Evolutionary conservation across 1,139 yeast genomes (phyloP), one percentile per base, ranked within the genome.

Genomic region (Lodderomyces parapsilosis): DNA sequence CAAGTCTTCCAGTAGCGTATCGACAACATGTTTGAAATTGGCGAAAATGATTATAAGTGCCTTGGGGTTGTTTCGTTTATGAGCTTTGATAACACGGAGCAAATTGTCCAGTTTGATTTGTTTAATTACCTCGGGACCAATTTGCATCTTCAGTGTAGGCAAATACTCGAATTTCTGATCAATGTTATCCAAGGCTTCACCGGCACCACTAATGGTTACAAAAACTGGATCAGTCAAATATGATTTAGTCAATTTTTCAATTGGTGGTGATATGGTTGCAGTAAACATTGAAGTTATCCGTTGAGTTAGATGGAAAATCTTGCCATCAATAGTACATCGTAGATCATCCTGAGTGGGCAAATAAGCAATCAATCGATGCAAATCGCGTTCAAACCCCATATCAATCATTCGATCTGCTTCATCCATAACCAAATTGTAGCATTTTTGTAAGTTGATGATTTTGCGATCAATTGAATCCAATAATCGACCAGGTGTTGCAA

Each of bases 371-470:
- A 93, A 78, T 23, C 73, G 68, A 30, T 75, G 77, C 38, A 93
- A 76, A 51, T 89, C 89, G 39, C 80, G 86, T 56, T 90, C 96
- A 60, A 93, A 91, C 2, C 98, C 98, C 78, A 91, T 75, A 59
- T 91, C 96, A 36, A 93, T 83, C 97, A 91, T 91, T 55, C 90
- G 73, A 61, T 91, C 98, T 1, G 96, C 96, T 63, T 91, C 98
- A 66, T 91, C 98, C 71, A 90, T 74, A 1, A 88, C 83, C 14
- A 91, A 67, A 51, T 81, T 86, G 49, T 76, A 75, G 50, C 96
- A 81, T 49, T 80, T 80, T 38, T 67, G 68, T 33, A 91, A 64
- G 2, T 77, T 78, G 2, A 90, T 52, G 13, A 86, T 68, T 22
- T 80, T 80, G 43, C 87, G 71, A 44, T 86, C 93, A 13, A 91